Conservation (phyloP, 805 yeast species). For the Alloascoidea africana region DNA sequence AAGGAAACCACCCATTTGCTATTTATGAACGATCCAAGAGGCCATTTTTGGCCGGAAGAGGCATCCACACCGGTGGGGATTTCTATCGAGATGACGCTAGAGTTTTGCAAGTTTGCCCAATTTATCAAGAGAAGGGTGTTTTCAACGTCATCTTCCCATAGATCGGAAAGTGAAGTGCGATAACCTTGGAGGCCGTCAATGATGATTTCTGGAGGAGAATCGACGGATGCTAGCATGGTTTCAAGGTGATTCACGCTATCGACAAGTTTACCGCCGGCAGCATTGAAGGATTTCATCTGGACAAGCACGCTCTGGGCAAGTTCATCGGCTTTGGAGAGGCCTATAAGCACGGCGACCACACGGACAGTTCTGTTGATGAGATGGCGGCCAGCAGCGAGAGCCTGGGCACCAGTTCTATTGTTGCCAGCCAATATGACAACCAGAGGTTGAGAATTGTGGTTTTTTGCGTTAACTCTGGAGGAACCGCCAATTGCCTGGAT, state of each 20-base stretch:
- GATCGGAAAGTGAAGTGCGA: constrained; percentile 51
- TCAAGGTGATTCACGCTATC: constrained; percentile 14
- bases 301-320: constrained; percentile 20
- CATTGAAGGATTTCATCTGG: constrained; percentile 40
- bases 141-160: constrained; percentile 21
- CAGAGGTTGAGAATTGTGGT: constrained; percentile 70
- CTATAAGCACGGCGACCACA: constrained; percentile 33
- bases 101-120: constrained; percentile 47
- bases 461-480: constrained; percentile 43
- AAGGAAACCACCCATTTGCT: constrained; percentile 50
- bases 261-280: constrained; percentile 57
- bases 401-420: constrained; percentile 57
- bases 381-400: constrained; percentile 68
- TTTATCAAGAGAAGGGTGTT: constrained; percentile 29
- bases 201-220: constrained; percentile 65
- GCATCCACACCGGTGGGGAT: constrained; percentile 76
- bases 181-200: constrained; percentile 80
- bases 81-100: constrained; percentile 51
- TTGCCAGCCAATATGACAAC: constrained; percentile 53
- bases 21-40: constrained; percentile 14
- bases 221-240: constrained; percentile 24
- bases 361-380: constrained; percentile 60
- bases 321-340: constrained; percentile 9
- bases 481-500: constrained; percentile 55
- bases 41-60: constrained; percentile 44